Conservation (phyloP, 345 rosid genomes). For the Combretum micranthum region DNA sequence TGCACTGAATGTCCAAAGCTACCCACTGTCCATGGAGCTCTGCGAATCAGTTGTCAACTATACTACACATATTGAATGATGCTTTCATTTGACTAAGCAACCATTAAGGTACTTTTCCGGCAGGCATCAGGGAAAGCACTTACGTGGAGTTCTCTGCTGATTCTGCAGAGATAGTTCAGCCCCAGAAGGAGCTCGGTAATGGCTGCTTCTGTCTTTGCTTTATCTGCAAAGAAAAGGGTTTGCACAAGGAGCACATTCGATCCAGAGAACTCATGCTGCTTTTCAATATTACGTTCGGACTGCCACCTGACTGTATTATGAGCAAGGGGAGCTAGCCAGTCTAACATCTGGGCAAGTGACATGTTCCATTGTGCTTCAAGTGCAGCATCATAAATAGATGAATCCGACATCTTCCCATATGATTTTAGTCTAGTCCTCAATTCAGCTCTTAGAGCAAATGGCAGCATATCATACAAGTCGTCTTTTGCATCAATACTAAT, state of each 20-base stretch:
- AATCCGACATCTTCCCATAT: slow-evolving; percentile 20
- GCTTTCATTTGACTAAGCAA: slow-evolving; percentile 2
- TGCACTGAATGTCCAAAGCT: too few relatives aligned
- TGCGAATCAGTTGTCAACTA: background rate
- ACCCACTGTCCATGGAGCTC: too few relatives aligned
- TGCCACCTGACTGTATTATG: slow-evolving; percentile 55
- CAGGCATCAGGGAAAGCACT: slow-evolving; percentile 7
- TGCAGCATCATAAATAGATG: slow-evolving; percentile 34
- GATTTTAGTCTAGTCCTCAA: slow-evolving; percentile 36
- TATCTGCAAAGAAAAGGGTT: slow-evolving; percentile 53
- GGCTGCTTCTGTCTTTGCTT: slow-evolving; percentile 56
- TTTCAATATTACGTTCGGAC: slow-evolving; percentile 48
- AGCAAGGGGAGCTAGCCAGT: slow-evolving; percentile 60
- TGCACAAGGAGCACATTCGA: slow-evolving; percentile 49
- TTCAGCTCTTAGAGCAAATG: slow-evolving; percentile 28
- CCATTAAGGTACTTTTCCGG: slow-evolving; percentile 1
- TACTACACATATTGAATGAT: background rate
- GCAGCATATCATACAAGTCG: slow-evolving; percentile 50
- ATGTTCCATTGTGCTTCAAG: slow-evolving; percentile 38
- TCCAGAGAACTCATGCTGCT: slow-evolving; percentile 31
- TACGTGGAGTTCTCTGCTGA: slow-evolving; percentile 15
- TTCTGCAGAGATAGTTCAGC: slow-evolving; percentile 40
- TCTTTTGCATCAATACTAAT: slow-evolving; percentile 39
- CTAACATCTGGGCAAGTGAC: slow-evolving; percentile 30
- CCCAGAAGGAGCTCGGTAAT: slow-evolving; percentile 58